Evolutionary conservation across 202 grass and related monocot genomes (phyloP), one percentile per base, ranked within the genome.

Genomic region (Carex arenaria): DNA sequence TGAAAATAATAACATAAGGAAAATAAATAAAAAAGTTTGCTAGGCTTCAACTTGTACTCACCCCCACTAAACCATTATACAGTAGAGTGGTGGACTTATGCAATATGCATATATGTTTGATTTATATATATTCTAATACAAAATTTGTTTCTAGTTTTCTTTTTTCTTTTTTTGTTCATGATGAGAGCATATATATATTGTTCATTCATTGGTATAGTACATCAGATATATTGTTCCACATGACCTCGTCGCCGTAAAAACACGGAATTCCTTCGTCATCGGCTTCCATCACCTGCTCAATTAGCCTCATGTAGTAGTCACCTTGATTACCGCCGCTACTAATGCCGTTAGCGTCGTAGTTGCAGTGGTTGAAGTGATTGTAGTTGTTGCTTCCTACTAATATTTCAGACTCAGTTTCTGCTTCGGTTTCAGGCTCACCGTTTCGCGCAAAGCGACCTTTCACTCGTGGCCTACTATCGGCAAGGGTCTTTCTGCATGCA

Each of bases 401-500:
- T 84, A 84, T 82, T 73, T 90, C 86, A 0, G 88, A 79, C 67
- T 61, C 23, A 4, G 60, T 70, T 40, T 78, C 82, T 45, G 19
- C 68, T 47, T 64, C 85, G 7, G 28, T 74, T 80, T 79, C 84
- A 43, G 54, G 31, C 63, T 74, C 70, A 51, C 26, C 77, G 32
- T 87, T 87, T 49, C 87, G 76, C 1, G 92, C 88, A 68, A 94
- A 94, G 19, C 92, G 90, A 28, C 92, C 92, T 85, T 90, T 91
- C 71, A 92, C 90, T 63, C 92, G 80, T 11, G 87, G 90, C 30
- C 88, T 76, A 68, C 90, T 94, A 83, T 94, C 90, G 2, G 92
- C 92, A 1, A 94, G 92, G 3, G 90, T 94, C 86, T 92, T 94
- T 86, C 90, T 80, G 82, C 90, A 92, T 65, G 90, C 92, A 73